Evolutionary conservation across 225 moss, liverwort and hornwort genomes (phyloP).

Genomic region (Lunularia cruciata): DNA sequence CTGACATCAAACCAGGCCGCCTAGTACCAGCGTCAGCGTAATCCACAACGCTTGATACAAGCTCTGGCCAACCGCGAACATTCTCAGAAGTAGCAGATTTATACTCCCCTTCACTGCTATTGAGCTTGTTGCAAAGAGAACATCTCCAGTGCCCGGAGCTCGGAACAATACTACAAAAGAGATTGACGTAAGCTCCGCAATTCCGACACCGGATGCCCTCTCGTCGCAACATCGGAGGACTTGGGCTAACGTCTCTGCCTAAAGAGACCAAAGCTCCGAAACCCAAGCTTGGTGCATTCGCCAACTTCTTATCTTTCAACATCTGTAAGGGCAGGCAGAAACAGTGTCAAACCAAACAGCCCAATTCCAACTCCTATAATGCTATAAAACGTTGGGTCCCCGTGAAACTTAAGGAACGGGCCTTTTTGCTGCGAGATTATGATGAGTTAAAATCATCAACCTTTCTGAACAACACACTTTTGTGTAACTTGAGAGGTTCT

Average conservation of each 20-base stretch:
- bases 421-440: no score
- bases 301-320: constrained; percentile 68
- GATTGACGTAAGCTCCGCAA: constrained; percentile 92
- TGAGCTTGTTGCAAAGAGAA: constrained; percentile 84
- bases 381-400: no score
- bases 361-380: no score
- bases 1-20: constrained; percentile 87
- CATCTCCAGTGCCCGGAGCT: constrained; percentile 85
- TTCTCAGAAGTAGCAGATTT: constrained; percentile 62
- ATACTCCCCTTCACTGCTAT: constrained; percentile 80
- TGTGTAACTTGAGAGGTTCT: no score
- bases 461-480: no score
- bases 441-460: no score
- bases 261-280: constrained; percentile 91
- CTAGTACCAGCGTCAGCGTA: constrained; percentile 87
- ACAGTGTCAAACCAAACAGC: no score
- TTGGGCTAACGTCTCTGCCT: constrained; percentile 69
- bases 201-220: constrained; percentile 77
- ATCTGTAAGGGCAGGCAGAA: constrained; percentile 54
- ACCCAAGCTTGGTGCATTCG: constrained; percentile 88
- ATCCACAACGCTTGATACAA: constrained; percentile 91
- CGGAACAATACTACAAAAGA: constrained; percentile 72
- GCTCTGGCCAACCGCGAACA: constrained; percentile 86
- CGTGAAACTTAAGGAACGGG: no score
- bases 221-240: constrained; percentile 73